Conservation (phyloP, 805 yeast genomes). For the Wickerhamomyces queroliae region DNA sequence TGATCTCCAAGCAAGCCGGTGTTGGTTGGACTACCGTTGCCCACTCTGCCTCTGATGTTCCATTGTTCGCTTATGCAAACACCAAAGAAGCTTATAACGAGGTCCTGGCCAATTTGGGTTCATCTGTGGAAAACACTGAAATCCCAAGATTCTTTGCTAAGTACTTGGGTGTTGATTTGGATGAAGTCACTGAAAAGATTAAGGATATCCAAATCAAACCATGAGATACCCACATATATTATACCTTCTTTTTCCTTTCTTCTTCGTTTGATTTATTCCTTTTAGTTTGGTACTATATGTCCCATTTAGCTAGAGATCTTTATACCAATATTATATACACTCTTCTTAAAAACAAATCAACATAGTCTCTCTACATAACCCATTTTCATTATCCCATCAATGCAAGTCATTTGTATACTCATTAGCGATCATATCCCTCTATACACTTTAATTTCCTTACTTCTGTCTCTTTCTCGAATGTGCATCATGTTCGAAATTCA, state of each 20-base stretch:
- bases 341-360: too few species aligned
- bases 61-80: constrained; percentile 74
- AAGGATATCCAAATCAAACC: constrained; percentile 31
- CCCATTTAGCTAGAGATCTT: too few species aligned
- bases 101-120: constrained; percentile 48
- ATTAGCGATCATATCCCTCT: not conserved
- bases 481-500: constrained; percentile 14
- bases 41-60: constrained; percentile 92
- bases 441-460: constrained; percentile 2
- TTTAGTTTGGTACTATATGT: too few species aligned
- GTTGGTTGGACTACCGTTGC: constrained; percentile 96
- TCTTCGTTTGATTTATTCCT: too few species aligned
- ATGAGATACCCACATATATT: not conserved
- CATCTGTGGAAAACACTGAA: constrained; percentile 83
- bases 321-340: too few species aligned
- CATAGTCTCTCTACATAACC: not conserved
- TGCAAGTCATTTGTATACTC: not conserved
- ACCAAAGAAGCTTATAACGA: constrained; percentile 38
- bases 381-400: not conserved
- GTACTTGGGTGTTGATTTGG: constrained; percentile 42
- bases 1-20: constrained; percentile 72
- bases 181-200: constrained; percentile 42
- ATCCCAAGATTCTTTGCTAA: constrained; percentile 68
- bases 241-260: not conserved
- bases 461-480: constrained; percentile 22